Base-by-base conservation (phyloP, 228 moss, liverwort and hornwort species). In the Sphagnum magellanicum region DNA sequence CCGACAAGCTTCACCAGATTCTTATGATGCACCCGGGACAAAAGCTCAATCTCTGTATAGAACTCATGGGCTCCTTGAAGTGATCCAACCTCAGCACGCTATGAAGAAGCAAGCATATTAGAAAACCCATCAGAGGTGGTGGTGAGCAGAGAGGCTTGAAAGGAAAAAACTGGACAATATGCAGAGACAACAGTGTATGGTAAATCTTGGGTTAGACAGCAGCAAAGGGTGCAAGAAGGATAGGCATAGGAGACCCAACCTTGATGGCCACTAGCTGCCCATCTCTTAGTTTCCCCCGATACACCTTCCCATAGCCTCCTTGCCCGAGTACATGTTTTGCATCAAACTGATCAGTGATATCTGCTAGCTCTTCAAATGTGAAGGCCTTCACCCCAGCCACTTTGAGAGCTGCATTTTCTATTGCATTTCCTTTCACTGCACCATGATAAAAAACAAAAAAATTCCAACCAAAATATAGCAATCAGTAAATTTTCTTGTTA, bases 221-320 rank as follows among this genome's bases (percentile, higher is more conserved):
- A 3, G 32, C 32, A 3, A 32, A 32, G 32, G 32, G 32, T 32
- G 32, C 32, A 32, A 32, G 32, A 32, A 32, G 32, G 32, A 32
- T 32, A 32, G 32, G 32, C 32, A 32, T 2, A 32, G 32, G 32
- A 32, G 32, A 32, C 32, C 32, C 32, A 32, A 32, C 32, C 32
- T 82, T 83, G 55, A 83, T 67, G 12, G 82, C 82, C 8, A 79
- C 82, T 60, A 66, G 66, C 32, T 73, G 73, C 50, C 76, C 71
- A 66, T 69, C 79, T 47, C 53, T 59, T 50, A 79, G 48, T 47
- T 61, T 67, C 5, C 83, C 83, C 6, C 52, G 48, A 61, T 68
- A 83, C 0, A 83, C 83, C 49, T 83, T 79, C 9, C 83, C 83
- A 59, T 79, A 83, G 13, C 83, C 83, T 64, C 83, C 83, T 57